Evolutionary conservation across 441 rosid genomes (phyloP).

Genomic region (Geranium incanum): DNA sequence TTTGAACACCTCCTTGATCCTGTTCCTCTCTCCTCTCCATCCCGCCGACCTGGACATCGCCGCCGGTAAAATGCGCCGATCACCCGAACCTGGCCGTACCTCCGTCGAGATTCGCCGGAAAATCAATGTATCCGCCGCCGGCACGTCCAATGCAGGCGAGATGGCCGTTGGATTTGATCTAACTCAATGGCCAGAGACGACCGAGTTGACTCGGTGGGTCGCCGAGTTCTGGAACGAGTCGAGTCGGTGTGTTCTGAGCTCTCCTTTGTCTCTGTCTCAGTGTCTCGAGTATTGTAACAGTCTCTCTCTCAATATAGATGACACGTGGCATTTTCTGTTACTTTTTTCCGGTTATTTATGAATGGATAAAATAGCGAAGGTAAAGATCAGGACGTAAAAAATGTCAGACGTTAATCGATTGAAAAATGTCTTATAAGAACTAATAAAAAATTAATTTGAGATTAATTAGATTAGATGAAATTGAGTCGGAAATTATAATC

Average conservation of each 20-base stretch:
- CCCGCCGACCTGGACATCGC: constrained; percentile 72
- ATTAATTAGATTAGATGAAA: too few relatives aligned
- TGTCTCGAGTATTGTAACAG: too few relatives aligned
- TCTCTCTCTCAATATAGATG: too few relatives aligned
- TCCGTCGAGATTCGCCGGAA: constrained; percentile 17
- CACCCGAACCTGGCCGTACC: constrained; percentile 24
- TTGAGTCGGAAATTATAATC: too few relatives aligned
- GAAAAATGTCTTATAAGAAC: too few relatives aligned
- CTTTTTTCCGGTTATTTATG: too few relatives aligned
- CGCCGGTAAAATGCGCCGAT: constrained; percentile 16
- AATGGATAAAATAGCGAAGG: too few relatives aligned
- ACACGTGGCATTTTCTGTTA: too few relatives aligned
- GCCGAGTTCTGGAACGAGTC: not conserved
- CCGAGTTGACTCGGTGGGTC: not conserved
- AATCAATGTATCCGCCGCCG: constrained; percentile 18
- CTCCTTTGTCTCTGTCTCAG: too few relatives aligned
- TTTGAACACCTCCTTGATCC: constrained; percentile 64
- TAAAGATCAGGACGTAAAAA: too few relatives aligned
- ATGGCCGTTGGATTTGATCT: not conserved
- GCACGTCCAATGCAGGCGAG: not conserved
- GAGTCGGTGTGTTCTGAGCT: not conserved
- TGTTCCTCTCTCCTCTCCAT: constrained; percentile 74
- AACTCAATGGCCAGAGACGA: constrained; percentile 3
- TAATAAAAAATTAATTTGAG: too few relatives aligned
- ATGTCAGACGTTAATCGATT: too few relatives aligned